Conservation (phyloP, 169 alveolate genomes). For the Amoebophrya sp. region DNA sequence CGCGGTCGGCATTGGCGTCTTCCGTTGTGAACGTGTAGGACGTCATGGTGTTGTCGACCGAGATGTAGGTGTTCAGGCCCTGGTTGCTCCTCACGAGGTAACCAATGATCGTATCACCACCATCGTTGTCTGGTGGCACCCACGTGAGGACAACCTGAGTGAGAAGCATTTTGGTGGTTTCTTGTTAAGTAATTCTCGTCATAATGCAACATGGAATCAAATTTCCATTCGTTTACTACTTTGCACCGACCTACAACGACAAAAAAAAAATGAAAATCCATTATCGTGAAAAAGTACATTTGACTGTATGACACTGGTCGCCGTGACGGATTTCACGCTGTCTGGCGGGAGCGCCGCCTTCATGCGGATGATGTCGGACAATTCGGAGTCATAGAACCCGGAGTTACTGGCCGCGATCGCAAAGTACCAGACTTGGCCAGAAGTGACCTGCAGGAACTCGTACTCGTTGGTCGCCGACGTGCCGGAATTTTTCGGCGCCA, state of each 20-base stretch:
- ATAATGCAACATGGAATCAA: no score
- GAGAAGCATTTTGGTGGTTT: no score
- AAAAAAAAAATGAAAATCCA: background rate
- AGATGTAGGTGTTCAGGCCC: background rate
- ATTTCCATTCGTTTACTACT: no score
- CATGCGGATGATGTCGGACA: background rate
- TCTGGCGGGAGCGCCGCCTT: conserved; percentile 1
- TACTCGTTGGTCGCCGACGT: background rate
- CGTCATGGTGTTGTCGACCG: background rate
- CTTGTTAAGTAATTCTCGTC: no score
- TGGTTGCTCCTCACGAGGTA: background rate
- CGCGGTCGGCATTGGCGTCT: background rate
- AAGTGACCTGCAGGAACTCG: background rate
- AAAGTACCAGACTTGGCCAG: background rate
- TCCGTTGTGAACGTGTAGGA: background rate
- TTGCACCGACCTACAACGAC: background rate
- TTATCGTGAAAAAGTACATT: background rate
- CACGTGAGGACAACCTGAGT: background rate
- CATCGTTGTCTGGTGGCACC: background rate
- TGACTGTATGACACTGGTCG: background rate
- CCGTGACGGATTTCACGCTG: background rate
- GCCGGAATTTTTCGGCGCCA: background rate
- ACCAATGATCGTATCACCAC: background rate
- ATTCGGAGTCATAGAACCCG: background rate
- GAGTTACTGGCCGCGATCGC: background rate